Evolutionary conservation across 2,329 filamentous ascomycete species (phyloP).

Genomic region (Penicillium sp.): DNA sequence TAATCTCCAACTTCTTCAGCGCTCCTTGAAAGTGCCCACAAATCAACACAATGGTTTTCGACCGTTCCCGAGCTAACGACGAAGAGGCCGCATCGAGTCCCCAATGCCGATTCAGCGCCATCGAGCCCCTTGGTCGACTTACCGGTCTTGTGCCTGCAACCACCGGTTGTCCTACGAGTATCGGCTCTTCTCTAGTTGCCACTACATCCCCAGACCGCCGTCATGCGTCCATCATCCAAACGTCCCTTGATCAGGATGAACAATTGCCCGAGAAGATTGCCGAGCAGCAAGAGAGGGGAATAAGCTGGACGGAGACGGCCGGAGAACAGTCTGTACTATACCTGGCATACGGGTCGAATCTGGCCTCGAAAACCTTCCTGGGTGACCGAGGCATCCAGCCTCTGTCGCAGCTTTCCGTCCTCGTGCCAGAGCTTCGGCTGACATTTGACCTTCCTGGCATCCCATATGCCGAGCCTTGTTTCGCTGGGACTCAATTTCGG

Average conservation of each 20-base stretch:
- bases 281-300: constrained; percentile 16
- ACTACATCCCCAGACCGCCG: constrained; percentile 17
- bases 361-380: constrained; percentile 74
- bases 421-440: constrained; percentile 72
- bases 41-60: too few relatives aligned
- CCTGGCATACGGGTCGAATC: constrained; percentile 89
- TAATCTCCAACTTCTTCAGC: too few relatives aligned
- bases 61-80: constrained; percentile 1
- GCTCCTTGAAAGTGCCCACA: too few relatives aligned
- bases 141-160: constrained; percentile 5
- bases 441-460: constrained; percentile 83
- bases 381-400: constrained; percentile 76
- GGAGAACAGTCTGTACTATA: constrained; percentile 62
- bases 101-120: constrained; percentile 15
- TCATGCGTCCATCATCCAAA: constrained; percentile 11
- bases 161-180: not conserved
- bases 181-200: constrained; percentile 12
- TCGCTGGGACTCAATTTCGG: constrained; percentile 72
- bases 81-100: constrained; percentile 7
- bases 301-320: constrained; percentile 5
- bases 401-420: constrained; percentile 74
- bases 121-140: constrained; percentile 14
- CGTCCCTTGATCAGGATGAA: constrained; percentile 21
- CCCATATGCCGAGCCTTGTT: constrained; percentile 86
- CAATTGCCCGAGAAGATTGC: constrained; percentile 17